Base-by-base conservation (phyloP, 2,329 filamentous ascomycete genomes). In the Pseudopithomyces chartarum region DNA sequence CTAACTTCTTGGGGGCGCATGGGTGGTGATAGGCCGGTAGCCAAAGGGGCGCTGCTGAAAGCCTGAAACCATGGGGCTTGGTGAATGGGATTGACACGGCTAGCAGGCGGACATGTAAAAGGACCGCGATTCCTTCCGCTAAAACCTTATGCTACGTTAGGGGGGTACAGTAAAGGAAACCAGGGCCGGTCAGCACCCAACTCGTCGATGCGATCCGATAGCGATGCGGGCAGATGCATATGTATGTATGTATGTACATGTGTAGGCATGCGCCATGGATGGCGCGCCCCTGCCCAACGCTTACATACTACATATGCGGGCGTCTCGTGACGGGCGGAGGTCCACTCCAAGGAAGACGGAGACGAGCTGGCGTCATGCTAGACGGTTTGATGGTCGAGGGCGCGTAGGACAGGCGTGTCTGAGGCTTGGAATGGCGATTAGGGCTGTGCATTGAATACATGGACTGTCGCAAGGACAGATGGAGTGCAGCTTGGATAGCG, bases 241-340 rank as follows among this genome's bases (percentile, higher is more conserved):
- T n/a, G n/a, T n/a, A n/a, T n/a, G n/a, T n/a, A n/a, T n/a, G n/a
- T n/a, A n/a, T n/a, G n/a, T n/a, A n/a, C n/a, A n/a, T n/a, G n/a
- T n/a, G n/a, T n/a, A n/a, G n/a, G n/a, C n/a, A n/a, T 45, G 55
- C 52, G 47, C 55, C 59, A 50, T 58, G 52, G 57, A 29, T 54
- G 56, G 40, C 51, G 40, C 48, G 59, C 55, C 59, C 52, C 58
- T 58, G 55, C 49, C 56, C 58, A 61, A 63, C 62, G 63, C 67
- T 70, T 63, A 64, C 65, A n/a, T n/a, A n/a, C n/a, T n/a, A n/a
- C n/a, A n/a, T 55, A 52, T 50, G 54, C 40, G 43, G 20, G 17
- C 57, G 64, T 70, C 64, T 68, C 58, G 68, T 71, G 69, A 71
- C 68, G 65, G 64, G 36, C 69, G 63, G 46, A 65, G 57, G 58